These are phyloP conservation scores for Debaryomyces coudertii DNA, from an alignment of 1,139 yeast species.

Conservation along the genomic window DNA sequence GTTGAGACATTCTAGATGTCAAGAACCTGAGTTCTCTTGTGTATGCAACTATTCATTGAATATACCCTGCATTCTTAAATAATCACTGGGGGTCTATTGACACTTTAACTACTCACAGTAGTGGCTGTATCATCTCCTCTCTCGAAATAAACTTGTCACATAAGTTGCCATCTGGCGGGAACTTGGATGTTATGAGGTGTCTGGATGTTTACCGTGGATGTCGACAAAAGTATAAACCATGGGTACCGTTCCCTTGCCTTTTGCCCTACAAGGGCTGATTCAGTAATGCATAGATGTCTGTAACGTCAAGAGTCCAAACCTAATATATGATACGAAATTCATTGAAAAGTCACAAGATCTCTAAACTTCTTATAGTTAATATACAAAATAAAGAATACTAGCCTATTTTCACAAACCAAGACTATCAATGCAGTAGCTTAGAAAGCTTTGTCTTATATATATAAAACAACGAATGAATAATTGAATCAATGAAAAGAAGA, in stretches of 20 bases:
- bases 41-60: slow-evolving; percentile 4
- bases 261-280: slow-evolving; percentile 7
- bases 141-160: slow-evolving; percentile 7
- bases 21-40: neutral
- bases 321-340: neutral
- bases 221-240: slow-evolving; percentile 2
- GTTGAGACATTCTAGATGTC: neutral
- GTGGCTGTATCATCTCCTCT: neutral
- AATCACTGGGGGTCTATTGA: neutral
- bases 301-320: neutral
- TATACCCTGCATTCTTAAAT: slow-evolving; percentile 5
- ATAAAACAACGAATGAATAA: slow-evolving; percentile 10
- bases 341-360: neutral
- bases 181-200: slow-evolving; percentile 6
- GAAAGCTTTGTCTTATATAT: slow-evolving; percentile 1
- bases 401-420: neutral
- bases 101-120: neutral
- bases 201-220: slow-evolving; percentile 8
- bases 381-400: slow-evolving; percentile 2
- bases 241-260: neutral
- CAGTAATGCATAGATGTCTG: neutral
- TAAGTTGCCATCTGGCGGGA: neutral
- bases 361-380: neutral
- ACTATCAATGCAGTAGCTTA: slow-evolving; percentile 5
- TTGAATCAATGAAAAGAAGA: slow-evolving; percentile 5